phyloP scores from a whole-genome alignment of 768 basidiomycete species.

The Pisolithus microcarpus region DNA sequence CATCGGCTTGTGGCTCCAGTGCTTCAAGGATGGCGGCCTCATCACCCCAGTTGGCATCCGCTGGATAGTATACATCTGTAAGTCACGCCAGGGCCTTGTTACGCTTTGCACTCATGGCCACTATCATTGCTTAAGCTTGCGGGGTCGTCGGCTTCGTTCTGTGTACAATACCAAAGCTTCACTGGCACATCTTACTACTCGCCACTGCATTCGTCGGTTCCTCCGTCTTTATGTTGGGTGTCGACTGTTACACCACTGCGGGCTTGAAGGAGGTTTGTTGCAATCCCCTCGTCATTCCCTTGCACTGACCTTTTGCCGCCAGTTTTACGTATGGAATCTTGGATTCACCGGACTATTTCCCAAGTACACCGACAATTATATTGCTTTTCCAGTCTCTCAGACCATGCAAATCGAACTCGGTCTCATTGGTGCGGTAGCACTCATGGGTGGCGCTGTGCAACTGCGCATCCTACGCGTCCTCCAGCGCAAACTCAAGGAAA shows the following conservation, averaged over 20 bases:
- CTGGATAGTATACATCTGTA: conserved; percentile 88
- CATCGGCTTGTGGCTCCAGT: conserved; percentile 81
- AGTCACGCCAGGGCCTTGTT: conserved; percentile 13
- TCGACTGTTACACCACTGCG: conserved; percentile 89
- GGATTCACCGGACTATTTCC: conserved; percentile 79
- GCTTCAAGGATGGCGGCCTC: conserved; percentile 74
- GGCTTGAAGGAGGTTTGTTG: conserved; percentile 81
- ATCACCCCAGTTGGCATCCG: conserved; percentile 70
- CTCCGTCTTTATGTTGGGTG: conserved; percentile 83
- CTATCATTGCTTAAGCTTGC: conserved; percentile 39
- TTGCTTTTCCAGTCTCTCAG: conserved; percentile 78
- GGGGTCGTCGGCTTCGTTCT: conserved; percentile 74
- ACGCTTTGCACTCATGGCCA: conserved; percentile 12
- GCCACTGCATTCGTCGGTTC: conserved; percentile 89
- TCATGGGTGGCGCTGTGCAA: conserved; percentile 88
- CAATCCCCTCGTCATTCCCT: background rate
- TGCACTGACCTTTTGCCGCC: conserved; percentile 7
- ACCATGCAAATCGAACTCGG: conserved; percentile 93
- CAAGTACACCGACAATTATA: conserved; percentile 58
- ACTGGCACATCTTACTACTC: conserved; percentile 80
- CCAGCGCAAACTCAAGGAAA: conserved; percentile 71
- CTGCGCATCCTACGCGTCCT: conserved; percentile 78
- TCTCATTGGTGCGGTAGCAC: conserved; percentile 70
- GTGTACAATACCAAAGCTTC: conserved; percentile 79
- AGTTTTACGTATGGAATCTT: conserved; percentile 96